Evolutionary conservation across 179 eudicot species (phyloP), one percentile per base, ranked within the genome.

Genomic region (Nepenthes alata): DNA sequence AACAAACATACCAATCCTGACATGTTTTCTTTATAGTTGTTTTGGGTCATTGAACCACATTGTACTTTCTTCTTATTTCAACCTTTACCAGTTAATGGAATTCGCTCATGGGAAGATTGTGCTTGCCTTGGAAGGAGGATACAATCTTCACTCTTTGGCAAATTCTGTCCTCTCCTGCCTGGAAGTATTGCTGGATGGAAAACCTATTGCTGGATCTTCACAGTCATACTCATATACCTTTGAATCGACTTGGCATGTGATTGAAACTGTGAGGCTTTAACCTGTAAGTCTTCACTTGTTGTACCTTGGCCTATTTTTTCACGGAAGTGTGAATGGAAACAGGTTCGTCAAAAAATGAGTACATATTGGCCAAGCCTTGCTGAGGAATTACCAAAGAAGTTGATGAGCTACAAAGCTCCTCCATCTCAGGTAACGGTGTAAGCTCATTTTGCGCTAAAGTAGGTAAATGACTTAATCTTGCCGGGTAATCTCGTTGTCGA

Each of bases 61-160:
- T 48, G 5, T 44, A 12, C 45, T 34, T 60, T 52, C 55, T 44
- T 58, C 36, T 59, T 45, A 39, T 25, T 64, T 41, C 61, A 54
- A 53, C 66, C 57, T 70, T 72, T 72, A 71, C 50, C 67, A 94
- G 99, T 73, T 94, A 70, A 85, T 87, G 96, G 89, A 78, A 71
- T 94, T 87, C 70, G 94, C 96, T 70, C 78, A 72, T 54, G 97
- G 97, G 60, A 94, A 81, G 80, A 62, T 94, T 67, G 77, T 94
- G 52, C 87, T 94, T 80, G 91, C 86, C 38, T 77, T 94, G 72
- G 99, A 94, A 88, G 99, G 99, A 55, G 99, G 99, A 72, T 94
- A 94, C 67, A 83, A 94, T 78, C 95, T 90, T 55, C 71, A 78
- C 58, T 85, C 97, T 54, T 59, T 94, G 65, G 89, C 95, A 67